Base-by-base conservation (phyloP, 1,284 basidiomycete species). In the Leccinum fuscescens region DNA sequence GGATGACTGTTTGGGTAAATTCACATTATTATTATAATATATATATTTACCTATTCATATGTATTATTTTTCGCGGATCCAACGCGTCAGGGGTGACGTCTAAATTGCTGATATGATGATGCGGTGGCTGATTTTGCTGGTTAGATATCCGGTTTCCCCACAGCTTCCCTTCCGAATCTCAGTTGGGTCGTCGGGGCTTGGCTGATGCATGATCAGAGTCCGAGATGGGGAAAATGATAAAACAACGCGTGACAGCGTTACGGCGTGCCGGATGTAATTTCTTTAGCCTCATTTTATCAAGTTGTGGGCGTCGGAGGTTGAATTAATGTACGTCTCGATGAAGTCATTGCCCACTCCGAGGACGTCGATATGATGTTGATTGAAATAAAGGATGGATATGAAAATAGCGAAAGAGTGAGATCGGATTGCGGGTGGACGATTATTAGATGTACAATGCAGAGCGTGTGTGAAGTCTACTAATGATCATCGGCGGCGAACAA, bases 361-460 rank as follows among this genome's bases (percentile, higher is more conserved):
- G 58, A 60, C 24, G 60, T 61, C 31, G 29, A 15, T 35, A 35
- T 46, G 11, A 39, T 53, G 54, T 63, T 53, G 33, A 62, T 37
- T 15, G 11, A 2, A 46, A 20, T 6, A 46, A 20, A 20, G 44
- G 44, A 46, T 20, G 44, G 11, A 20, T 46, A 20, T 46, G 48
- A 49, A 49, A 49, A 49, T 35, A 24, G 9, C 11, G 20, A 54
- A 9, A 37, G 6, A 54, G 17, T 39, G 24, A 2, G 48, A 46
- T 46, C 31, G 35, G 37, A 53, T 52, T 58, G 53, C 22, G n/a
- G 55, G 27, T 57, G 42, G 58, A 55, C 53, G 52, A 54, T 57
- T 49, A 49, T 49, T 5, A 27, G 54, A 58, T 69, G 58, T 70
- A 70, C 69, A 70, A 70, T 67, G 71, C 69, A 69, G 67, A 63